Conservation (phyloP, 2,329 filamentous ascomycete genomes). For the Fusarium sp. region DNA sequence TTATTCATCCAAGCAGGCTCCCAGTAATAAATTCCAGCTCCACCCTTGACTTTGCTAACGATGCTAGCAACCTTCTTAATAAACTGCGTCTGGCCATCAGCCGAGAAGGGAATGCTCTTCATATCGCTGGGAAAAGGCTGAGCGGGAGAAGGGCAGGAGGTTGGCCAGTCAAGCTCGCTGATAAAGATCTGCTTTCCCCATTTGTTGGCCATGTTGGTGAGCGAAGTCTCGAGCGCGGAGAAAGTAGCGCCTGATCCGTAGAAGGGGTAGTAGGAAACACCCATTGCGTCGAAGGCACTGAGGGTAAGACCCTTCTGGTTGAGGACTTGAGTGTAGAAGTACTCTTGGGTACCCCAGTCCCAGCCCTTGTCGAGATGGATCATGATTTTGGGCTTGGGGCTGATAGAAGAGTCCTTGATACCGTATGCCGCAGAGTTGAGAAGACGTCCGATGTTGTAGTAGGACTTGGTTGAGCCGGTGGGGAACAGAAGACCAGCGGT, state of each 20-base stretch:
- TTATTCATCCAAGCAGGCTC: constrained; percentile 79
- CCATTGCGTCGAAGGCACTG: constrained; percentile 76
- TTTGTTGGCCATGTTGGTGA: constrained; percentile 68
- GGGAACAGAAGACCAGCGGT: constrained; percentile 75
- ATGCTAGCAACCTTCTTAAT: constrained; percentile 69
- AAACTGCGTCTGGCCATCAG: constrained; percentile 71
- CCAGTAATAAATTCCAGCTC: constrained; percentile 77
- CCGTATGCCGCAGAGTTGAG: constrained; percentile 73
- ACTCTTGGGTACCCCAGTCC: constrained; percentile 74
- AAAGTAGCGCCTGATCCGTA: constrained; percentile 71
- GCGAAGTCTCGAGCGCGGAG: constrained; percentile 63
- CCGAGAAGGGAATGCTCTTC: constrained; percentile 69
- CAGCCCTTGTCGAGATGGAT: constrained; percentile 82
- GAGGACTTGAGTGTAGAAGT: constrained; percentile 72
- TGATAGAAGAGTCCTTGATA: constrained; percentile 71
- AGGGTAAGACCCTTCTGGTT: constrained; percentile 60
- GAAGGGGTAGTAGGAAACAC: constrained; percentile 80
- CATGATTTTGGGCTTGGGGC: constrained; percentile 74
- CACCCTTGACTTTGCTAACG: constrained; percentile 64
- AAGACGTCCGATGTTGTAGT: constrained; percentile 71
- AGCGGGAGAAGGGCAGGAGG: constrained; percentile 67
- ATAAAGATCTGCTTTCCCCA: constrained; percentile 77
- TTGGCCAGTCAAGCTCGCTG: constrained; percentile 78
- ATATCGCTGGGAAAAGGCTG: constrained; percentile 72
- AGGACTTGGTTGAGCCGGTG: constrained; percentile 63